phyloP scores from a whole-genome alignment of 2,329 filamentous ascomycete species.

The Fusarium penzigii region DNA sequence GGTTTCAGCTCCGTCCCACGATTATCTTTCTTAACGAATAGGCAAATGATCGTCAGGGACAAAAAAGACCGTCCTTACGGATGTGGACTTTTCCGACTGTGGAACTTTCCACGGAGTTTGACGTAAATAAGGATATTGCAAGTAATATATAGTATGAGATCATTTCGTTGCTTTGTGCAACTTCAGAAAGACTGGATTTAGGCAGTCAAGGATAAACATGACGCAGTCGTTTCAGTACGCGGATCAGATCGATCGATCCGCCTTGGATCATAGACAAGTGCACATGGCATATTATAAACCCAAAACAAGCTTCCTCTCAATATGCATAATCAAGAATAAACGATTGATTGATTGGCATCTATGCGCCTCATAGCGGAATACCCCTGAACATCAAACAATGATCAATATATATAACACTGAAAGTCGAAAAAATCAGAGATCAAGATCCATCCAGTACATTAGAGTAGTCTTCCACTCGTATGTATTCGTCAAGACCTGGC shows the following conservation, averaged over 20 bases:
- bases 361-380: not conserved
- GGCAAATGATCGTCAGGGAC: conserved; percentile 29
- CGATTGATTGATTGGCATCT: not conserved
- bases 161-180: no score
- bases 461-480: no score
- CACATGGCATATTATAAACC: no score
- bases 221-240: not conserved
- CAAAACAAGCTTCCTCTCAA: no score
- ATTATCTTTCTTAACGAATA: not conserved
- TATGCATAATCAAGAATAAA: no score
- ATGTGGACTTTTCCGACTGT: no score
- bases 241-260: not conserved
- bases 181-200: not conserved
- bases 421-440: not conserved
- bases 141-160: no score
- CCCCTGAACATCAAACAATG: not conserved
- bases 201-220: not conserved
- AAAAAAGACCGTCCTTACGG: not conserved
- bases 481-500: no score
- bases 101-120: no score
- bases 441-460: not conserved
- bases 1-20: conserved; percentile 17
- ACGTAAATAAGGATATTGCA: no score
- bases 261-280: no score
- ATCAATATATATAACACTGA: not conserved